phyloP scores from a whole-genome alignment of 2,329 filamentous ascomycete species.

The Neofusicoccum umdonicola region DNA sequence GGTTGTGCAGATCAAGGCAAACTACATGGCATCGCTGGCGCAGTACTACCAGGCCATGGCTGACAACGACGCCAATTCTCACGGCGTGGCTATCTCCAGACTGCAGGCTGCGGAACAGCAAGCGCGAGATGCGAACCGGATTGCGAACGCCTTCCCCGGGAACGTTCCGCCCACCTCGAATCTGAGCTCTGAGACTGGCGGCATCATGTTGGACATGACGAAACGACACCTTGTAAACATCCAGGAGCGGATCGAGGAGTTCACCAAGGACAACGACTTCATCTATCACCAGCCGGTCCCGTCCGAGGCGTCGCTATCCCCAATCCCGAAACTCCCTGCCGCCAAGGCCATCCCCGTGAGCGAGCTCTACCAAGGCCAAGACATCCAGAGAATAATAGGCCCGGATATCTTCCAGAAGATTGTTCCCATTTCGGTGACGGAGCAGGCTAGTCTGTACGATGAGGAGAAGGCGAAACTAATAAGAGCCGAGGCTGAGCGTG shows the following conservation, averaged over 20 bases:
- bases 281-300: slow-evolving; percentile 96
- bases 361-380: slow-evolving; percentile 93
- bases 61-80: slow-evolving; percentile 83
- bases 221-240: slow-evolving; percentile 79
- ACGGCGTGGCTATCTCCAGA: slow-evolving; percentile 80
- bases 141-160: slow-evolving; percentile 76
- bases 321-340: slow-evolving; percentile 86
- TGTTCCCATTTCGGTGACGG: slow-evolving; percentile 91
- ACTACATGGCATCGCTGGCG: slow-evolving; percentile 78
- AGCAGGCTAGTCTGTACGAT: slow-evolving; percentile 94
- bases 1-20: slow-evolving; percentile 81
- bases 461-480: slow-evolving; percentile 97
- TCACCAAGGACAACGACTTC: slow-evolving; percentile 93
- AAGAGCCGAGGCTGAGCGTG: slow-evolving; percentile 87
- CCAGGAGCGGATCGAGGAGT: slow-evolving; percentile 73
- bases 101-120: slow-evolving; percentile 76
- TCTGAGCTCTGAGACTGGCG: slow-evolving; percentile 73
- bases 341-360: slow-evolving; percentile 96
- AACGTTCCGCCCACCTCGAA: slow-evolving; percentile 80
- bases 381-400: slow-evolving; percentile 94
- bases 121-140: slow-evolving; percentile 73
- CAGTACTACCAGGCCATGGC: slow-evolving; percentile 92
- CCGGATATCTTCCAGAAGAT: slow-evolving; percentile 97
- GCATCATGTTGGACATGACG: slow-evolving; percentile 72
- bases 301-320: slow-evolving; percentile 74